phyloP scores from a whole-genome alignment of 352 stramenopile genomes.

The Phytophthora pluvialis region DNA sequence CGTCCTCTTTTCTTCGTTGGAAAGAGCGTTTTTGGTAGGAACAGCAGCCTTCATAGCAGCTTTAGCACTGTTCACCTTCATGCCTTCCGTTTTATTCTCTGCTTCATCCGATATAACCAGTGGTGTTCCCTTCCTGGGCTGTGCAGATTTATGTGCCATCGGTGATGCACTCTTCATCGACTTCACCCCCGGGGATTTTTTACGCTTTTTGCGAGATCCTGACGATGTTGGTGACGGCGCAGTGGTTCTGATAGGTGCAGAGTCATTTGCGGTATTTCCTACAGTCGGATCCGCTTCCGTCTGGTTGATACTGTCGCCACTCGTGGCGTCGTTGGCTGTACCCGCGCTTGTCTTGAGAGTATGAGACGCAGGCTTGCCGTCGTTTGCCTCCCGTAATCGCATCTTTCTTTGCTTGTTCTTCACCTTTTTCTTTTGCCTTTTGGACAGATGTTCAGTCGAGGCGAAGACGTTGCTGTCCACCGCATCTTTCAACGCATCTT shows the following conservation, averaged over 20 bases:
- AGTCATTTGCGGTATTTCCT: background rate
- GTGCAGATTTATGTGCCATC: background rate
- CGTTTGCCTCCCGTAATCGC: background rate
- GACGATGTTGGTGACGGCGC: slow-evolving; percentile 10
- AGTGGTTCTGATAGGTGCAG: background rate
- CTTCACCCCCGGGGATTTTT: slow-evolving; percentile 16
- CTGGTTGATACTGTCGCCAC: background rate
- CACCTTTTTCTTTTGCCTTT: slow-evolving; percentile 6
- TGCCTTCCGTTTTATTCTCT: background rate
- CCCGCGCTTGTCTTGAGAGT: background rate
- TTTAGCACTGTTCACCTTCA: slow-evolving; percentile 7
- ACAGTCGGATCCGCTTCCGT: background rate
- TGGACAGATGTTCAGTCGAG: background rate
- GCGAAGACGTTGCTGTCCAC: background rate
- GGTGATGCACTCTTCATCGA: slow-evolving; percentile 8
- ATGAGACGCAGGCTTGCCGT: background rate
- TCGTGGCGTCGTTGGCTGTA: background rate
- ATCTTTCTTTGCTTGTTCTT: slow-evolving; percentile 4
- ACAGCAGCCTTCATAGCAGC: slow-evolving; percentile 1
- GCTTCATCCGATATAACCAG: slow-evolving; percentile 12
- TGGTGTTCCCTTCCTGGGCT: slow-evolving; percentile 14
- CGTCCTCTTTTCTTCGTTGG: background rate
- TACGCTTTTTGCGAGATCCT: slow-evolving; percentile 13
- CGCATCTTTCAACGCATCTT: background rate
- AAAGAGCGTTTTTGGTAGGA: background rate